These are phyloP conservation scores for Penicillium taxi DNA, from an alignment of 495 filamentous ascomycete species.

Conservation along the genomic window DNA sequence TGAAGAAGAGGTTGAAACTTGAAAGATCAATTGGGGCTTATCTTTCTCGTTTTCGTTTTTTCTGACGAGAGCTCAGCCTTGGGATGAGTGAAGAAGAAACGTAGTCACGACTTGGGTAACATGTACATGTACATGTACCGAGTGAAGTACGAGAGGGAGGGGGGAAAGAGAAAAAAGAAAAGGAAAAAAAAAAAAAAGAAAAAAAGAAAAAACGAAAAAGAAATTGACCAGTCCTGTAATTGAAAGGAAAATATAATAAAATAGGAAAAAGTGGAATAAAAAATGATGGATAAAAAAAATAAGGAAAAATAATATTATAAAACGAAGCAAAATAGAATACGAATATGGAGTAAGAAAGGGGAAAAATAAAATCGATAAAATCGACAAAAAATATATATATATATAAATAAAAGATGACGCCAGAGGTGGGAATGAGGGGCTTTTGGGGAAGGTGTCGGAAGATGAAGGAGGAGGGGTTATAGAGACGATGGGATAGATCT, in stretches of 20 bases:
- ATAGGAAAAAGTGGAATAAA: too few relatives aligned
- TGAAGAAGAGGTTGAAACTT: too few relatives aligned
- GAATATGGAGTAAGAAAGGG: background rate
- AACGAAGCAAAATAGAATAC: too few relatives aligned
- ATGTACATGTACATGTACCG: background rate
- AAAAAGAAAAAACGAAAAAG: conserved; percentile 5
- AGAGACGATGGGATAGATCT: too few relatives aligned
- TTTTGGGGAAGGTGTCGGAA: too few relatives aligned
- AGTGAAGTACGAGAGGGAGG: background rate
- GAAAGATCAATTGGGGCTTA: background rate
- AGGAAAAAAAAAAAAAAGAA: conserved; percentile 4
- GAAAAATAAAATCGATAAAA: background rate
- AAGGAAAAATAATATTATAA: conserved; percentile 5
- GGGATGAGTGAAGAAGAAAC: background rate
- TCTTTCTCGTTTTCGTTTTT: background rate
- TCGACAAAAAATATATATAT: background rate
- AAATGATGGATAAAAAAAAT: background rate
- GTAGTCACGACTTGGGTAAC: background rate
- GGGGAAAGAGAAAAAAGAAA: background rate
- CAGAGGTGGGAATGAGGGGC: background rate
- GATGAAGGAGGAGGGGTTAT: too few relatives aligned
- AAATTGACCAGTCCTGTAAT: conserved; percentile 5
- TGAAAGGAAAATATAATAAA: conserved; percentile 2
- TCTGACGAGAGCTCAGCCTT: too few relatives aligned
- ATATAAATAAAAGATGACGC: background rate